These are phyloP conservation scores for Calcarisporium arbuscula DNA, from an alignment of 2,329 filamentous ascomycete genomes.

Conservation along the genomic window DNA sequence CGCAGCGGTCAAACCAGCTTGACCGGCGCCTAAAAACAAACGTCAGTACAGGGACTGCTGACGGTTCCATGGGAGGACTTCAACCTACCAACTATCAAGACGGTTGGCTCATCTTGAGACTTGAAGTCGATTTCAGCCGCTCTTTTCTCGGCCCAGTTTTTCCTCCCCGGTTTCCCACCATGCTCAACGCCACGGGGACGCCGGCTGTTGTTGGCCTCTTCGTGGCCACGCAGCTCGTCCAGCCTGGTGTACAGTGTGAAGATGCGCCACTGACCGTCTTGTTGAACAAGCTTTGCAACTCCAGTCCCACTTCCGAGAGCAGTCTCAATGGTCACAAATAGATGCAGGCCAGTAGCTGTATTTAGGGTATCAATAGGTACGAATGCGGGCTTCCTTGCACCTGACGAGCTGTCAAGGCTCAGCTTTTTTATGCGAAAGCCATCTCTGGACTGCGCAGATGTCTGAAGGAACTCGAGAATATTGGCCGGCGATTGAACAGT, in stretches of 20 bases:
- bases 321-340: conserved; percentile 50
- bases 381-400: conserved; percentile 36
- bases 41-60: background rate
- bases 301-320: conserved; percentile 49
- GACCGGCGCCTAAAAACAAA: conserved; percentile 44
- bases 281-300: conserved; percentile 43
- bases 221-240: conserved; percentile 44
- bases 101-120: conserved; percentile 43
- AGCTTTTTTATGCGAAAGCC: conserved; percentile 37
- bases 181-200: conserved; percentile 52
- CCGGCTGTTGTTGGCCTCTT: conserved; percentile 40
- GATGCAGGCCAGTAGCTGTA: conserved; percentile 46
- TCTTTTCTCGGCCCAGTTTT: conserved; percentile 56
- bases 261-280: conserved; percentile 48
- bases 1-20: conserved; percentile 51
- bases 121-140: conserved; percentile 39
- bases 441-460: conserved; percentile 22
- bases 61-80: no score
- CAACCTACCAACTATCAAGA: conserved; percentile 56
- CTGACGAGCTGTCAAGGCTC: conserved; percentile 37
- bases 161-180: conserved; percentile 41
- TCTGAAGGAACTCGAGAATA: conserved; percentile 33
- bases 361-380: conserved; percentile 42
- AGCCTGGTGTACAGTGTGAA: conserved; percentile 59
- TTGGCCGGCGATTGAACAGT: conserved; percentile 38